Conservation (phyloP, 2,329 filamentous ascomycete species). For the Diplodia sapinea region DNA sequence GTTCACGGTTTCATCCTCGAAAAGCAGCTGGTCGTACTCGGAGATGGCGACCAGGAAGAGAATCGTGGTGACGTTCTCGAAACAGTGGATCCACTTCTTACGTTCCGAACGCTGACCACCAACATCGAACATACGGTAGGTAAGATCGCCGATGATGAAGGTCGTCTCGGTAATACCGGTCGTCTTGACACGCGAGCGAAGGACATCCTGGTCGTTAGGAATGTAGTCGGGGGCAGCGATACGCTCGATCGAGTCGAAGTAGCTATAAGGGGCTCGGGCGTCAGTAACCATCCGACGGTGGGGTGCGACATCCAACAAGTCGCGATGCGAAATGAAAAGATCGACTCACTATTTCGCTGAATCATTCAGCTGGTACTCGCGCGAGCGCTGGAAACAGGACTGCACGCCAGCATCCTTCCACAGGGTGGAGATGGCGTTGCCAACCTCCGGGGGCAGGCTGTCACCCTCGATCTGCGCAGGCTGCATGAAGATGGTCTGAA, state of each 20-base stretch:
- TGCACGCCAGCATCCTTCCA: slow-evolving; percentile 95
- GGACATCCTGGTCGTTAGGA: slow-evolving; percentile 92
- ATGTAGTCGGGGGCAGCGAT: slow-evolving; percentile 92
- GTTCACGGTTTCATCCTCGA: slow-evolving; percentile 90
- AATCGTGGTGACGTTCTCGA: slow-evolving; percentile 96
- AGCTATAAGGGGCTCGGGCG: slow-evolving; percentile 59
- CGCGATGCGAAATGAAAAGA: slow-evolving; percentile 9
- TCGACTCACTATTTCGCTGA: slow-evolving; percentile 87
- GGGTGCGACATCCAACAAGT: background rate
- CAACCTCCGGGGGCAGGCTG: slow-evolving; percentile 90
- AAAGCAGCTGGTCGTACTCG: slow-evolving; percentile 94
- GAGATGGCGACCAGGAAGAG: slow-evolving; percentile 97
- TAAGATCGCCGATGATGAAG: slow-evolving; percentile 92
- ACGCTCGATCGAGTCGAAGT: slow-evolving; percentile 93
- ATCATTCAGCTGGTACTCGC: slow-evolving; percentile 96
- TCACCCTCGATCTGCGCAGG: slow-evolving; percentile 96
- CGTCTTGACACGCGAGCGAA: slow-evolving; percentile 95
- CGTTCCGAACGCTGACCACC: slow-evolving; percentile 94
- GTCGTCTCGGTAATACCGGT: slow-evolving; percentile 97
- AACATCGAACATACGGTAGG: slow-evolving; percentile 97
- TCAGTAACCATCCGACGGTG: background rate
- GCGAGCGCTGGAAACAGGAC: slow-evolving; percentile 92
- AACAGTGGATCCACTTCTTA: slow-evolving; percentile 99
- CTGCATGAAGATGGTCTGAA: slow-evolving; percentile 99
- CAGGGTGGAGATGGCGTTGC: slow-evolving; percentile 86